Evolutionary conservation across 1,284 basidiomycete genomes (phyloP).

Genomic region (Ceratobasidium sp.): DNA sequence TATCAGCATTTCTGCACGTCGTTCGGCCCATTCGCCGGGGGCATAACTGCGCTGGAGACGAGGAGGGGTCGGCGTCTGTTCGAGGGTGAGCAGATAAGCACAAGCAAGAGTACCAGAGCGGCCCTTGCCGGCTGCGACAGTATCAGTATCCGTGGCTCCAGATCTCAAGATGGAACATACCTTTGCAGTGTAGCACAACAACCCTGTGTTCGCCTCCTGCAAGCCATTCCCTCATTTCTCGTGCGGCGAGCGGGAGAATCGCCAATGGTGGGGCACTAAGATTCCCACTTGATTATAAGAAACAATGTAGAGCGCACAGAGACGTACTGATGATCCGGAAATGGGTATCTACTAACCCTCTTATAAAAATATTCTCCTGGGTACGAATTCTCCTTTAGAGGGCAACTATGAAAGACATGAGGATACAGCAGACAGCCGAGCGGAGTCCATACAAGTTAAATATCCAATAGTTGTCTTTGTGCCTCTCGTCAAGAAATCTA

Average conservation of each 20-base stretch:
- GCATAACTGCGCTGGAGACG: slow-evolving; percentile 64
- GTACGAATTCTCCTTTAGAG: slow-evolving; percentile 79
- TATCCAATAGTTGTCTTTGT: slow-evolving; percentile 82
- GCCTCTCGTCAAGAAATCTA: slow-evolving; percentile 79
- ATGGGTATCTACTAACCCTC: slow-evolving; percentile 85
- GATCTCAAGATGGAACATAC: slow-evolving; percentile 55
- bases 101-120: slow-evolving; percentile 86
- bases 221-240: slow-evolving; percentile 85
- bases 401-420: slow-evolving; percentile 62
- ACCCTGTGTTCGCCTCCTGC: slow-evolving; percentile 75
- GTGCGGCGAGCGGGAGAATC: slow-evolving; percentile 78
- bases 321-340: slow-evolving; percentile 87
- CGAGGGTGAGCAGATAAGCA: slow-evolving; percentile 77
- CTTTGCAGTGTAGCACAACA: slow-evolving; percentile 91
- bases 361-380: slow-evolving; percentile 70
- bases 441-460: slow-evolving; percentile 74
- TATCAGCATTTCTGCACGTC: slow-evolving; percentile 66
- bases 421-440: neutral
- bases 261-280: slow-evolving; percentile 83
- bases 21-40: slow-evolving; percentile 63
- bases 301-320: neutral
- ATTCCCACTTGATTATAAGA: slow-evolving; percentile 49
- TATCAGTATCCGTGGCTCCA: slow-evolving; percentile 19
- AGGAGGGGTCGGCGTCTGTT: slow-evolving; percentile 63
- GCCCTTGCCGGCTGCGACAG: slow-evolving; percentile 75